These are phyloP conservation scores for Durio zibethinus DNA, from an alignment of 345 rosid genomes.

Conservation along the genomic window DNA sequence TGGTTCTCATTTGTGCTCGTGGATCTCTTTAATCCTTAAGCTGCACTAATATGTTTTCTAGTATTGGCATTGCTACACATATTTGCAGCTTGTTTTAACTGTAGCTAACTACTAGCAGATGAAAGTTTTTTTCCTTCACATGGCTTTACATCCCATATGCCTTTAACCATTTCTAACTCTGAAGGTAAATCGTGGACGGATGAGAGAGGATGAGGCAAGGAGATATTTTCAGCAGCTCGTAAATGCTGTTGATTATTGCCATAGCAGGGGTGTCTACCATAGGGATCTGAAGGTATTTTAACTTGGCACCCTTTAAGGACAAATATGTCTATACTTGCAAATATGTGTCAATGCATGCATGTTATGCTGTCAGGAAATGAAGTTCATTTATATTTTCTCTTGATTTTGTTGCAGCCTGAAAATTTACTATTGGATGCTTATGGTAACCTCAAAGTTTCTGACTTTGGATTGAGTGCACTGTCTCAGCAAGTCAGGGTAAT, in stretches of 20 bases:
- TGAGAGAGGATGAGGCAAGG: slow-evolving; percentile 88
- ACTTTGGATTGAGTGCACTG: slow-evolving; percentile 95
- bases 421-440: slow-evolving; percentile 76
- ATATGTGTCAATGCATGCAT: neutral
- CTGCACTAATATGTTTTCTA: neutral
- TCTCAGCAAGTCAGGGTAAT: slow-evolving; percentile 96
- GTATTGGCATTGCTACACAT: neutral
- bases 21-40: slow-evolving; percentile 2
- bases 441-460: slow-evolving; percentile 94
- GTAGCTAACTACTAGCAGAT: neutral
- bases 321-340: neutral
- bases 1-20: neutral
- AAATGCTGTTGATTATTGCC: slow-evolving; percentile 92
- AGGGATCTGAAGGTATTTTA: slow-evolving; percentile 88
- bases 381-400: slow-evolving; percentile 13
- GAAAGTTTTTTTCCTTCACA: neutral
- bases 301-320: neutral
- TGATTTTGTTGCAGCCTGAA: slow-evolving; percentile 64
- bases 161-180: slow-evolving; percentile 8
- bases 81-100: neutral
- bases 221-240: slow-evolving; percentile 96
- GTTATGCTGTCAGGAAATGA: neutral
- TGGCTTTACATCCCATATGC: neutral
- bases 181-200: slow-evolving; percentile 88
- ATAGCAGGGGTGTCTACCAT: slow-evolving; percentile 96